phyloP scores from a whole-genome alignment of 2,329 filamentous ascomycete species.

The Monosporascus sp. region DNA sequence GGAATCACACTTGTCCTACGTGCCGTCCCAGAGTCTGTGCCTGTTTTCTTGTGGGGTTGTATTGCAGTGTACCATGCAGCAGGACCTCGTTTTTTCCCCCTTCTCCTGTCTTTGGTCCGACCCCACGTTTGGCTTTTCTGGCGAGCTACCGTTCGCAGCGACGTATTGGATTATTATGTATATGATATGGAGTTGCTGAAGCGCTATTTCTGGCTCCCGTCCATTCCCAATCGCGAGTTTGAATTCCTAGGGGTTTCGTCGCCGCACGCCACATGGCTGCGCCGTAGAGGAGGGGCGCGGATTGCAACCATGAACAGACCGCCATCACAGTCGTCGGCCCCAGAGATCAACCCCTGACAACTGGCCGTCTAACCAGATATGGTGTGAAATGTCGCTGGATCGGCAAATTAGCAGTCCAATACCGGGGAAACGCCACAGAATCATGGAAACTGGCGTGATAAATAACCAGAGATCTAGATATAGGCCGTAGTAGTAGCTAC shows the following conservation, averaged over 20 bases:
- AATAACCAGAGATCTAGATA: neutral
- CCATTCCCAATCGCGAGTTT: neutral
- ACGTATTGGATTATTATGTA: neutral
- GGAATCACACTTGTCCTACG: neutral
- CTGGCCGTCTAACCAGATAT: neutral
- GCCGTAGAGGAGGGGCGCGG: neutral
- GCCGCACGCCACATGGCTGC: neutral
- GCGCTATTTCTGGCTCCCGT: neutral
- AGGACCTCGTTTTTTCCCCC: neutral
- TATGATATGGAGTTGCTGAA: neutral
- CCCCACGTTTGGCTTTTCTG: neutral
- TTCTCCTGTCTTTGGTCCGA: neutral
- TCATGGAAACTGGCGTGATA: neutral
- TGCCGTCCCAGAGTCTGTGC: neutral
- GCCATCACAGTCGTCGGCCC: neutral
- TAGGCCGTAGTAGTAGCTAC: too few species aligned
- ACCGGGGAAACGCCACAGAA: neutral
- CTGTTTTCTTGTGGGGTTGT: neutral
- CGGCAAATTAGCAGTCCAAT: neutral
- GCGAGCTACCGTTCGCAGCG: neutral
- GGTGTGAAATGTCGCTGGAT: neutral
- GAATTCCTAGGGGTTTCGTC: neutral
- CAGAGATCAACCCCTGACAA: neutral
- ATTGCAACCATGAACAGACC: neutral
- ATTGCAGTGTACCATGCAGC: neutral